Percentiles rank a stretch among this genome's conserved stretches.
Evolutionary conservation across 2,329 filamentous ascomycete genomes (phyloP).

Genomic region (Aspergillus viridinutans): DNA sequence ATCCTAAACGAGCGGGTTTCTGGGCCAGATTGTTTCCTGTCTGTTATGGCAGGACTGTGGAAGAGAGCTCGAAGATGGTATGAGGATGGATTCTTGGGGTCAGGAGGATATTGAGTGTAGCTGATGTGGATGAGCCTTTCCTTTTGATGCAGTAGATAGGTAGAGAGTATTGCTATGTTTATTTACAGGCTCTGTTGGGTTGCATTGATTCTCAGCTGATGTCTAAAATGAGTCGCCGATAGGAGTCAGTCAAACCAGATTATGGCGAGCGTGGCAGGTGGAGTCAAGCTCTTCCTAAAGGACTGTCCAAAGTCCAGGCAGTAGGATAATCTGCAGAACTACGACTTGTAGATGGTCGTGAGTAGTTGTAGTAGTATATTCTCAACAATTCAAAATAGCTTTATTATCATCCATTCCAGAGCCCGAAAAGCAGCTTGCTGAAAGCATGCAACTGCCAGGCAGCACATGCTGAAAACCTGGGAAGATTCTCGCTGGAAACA

Average conservation of each 20-base stretch:
- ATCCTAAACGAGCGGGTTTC: slow-evolving; percentile 23
- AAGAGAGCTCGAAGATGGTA: slow-evolving; percentile 24
- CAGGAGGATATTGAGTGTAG: not conserved
- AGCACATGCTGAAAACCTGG: not conserved
- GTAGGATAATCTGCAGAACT: not conserved
- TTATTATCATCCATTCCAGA: not conserved
- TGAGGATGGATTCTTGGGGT: slow-evolving; percentile 5
- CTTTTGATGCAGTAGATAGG: not conserved
- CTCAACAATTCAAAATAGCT: not conserved
- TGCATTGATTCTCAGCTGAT: not conserved
- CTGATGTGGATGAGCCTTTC: not conserved
- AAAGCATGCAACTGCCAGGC: not conserved
- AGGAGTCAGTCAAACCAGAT: not conserved
- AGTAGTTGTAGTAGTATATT: not conserved
- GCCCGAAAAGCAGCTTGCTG: not conserved
- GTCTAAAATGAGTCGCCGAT: not conserved
- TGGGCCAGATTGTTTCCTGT: slow-evolving; percentile 32
- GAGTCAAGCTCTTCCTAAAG: not conserved
- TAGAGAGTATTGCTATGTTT: not conserved
- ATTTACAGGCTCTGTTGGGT: not conserved
- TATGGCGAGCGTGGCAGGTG: not conserved
- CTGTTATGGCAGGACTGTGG: slow-evolving; percentile 28
- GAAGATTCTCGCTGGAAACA: not conserved
- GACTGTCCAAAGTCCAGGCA: not conserved
- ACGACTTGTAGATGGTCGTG: not conserved